A percentile compares a stretch with the other conserved stretches of the same genome.
phyloP scores from a whole-genome alignment of 2,329 filamentous ascomycete genomes.

The Ceratocystis variospora region DNA sequence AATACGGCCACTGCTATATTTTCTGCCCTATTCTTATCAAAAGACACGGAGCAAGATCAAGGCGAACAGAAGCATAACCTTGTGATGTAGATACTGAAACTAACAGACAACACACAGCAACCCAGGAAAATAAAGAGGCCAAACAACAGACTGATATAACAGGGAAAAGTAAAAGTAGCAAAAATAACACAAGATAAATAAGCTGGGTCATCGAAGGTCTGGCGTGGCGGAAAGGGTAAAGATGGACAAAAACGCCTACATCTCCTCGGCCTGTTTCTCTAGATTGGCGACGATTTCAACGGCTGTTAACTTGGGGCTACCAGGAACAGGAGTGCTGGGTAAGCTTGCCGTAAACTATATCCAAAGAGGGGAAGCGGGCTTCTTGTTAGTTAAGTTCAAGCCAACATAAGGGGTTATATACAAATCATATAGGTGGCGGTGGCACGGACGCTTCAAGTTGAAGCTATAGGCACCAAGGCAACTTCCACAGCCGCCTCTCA shows the following conservation, averaged over 20 bases:
- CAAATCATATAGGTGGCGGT: slow-evolving; percentile 2
- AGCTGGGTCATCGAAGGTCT: background rate
- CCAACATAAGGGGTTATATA: background rate
- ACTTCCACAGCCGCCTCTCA: background rate
- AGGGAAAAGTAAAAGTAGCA: background rate
- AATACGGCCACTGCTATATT: background rate
- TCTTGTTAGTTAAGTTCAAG: background rate
- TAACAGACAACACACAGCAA: background rate
- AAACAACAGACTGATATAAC: background rate
- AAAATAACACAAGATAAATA: background rate
- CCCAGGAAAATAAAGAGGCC: background rate
- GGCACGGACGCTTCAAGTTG: background rate
- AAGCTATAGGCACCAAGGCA: background rate
- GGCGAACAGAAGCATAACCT: background rate
- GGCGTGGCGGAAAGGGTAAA: background rate
- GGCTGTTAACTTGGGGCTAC: slow-evolving; percentile 11
- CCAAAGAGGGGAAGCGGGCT: background rate
- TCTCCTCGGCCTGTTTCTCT: slow-evolving; percentile 22
- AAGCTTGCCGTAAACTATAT: slow-evolving; percentile 16
- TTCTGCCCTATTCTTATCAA: background rate
- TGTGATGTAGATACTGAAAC: background rate
- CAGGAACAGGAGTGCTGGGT: slow-evolving; percentile 12
- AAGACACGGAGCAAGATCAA: background rate
- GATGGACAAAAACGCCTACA: slow-evolving; percentile 15
- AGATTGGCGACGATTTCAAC: slow-evolving; percentile 18